A percentile compares a stretch with the other conserved stretches of the same genome.
Evolutionary conservation across 2,329 filamentous ascomycete genomes (phyloP).

Genomic region (Aspergillus sp.): DNA sequence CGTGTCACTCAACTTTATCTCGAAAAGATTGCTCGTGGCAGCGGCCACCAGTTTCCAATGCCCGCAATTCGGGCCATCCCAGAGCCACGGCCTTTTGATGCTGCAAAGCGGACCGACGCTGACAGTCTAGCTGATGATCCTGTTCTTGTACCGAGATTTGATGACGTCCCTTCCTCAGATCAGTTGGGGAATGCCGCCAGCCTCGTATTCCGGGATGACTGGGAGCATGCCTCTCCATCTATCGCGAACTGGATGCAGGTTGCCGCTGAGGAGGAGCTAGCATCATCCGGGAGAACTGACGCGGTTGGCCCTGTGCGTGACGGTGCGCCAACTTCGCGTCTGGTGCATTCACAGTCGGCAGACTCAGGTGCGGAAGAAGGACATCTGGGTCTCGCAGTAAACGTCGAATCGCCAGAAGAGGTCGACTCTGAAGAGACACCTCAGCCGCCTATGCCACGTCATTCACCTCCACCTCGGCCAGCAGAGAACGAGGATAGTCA

Average conservation of each 20-base stretch:
- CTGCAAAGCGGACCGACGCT: constrained; percentile 9
- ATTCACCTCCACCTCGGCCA: constrained; percentile 5
- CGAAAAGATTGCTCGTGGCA: constrained; percentile 36
- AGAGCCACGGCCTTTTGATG: constrained; percentile 11
- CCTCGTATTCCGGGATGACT: constrained; percentile 37
- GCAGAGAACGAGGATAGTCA: constrained; percentile 7
- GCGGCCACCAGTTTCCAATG: constrained; percentile 15
- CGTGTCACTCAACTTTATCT: constrained; percentile 48
- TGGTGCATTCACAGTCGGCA: constrained; percentile 9
- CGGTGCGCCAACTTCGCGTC: constrained; percentile 17
- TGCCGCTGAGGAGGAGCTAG: constrained; percentile 29
- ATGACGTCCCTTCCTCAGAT: constrained; percentile 18
- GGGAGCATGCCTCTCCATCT: constrained; percentile 41
- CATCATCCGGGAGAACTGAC: constrained; percentile 27
- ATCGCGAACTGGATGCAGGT: constrained; percentile 42
- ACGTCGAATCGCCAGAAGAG: constrained; percentile 25
- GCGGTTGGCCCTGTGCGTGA: constrained; percentile 8
- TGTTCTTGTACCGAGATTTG: constrained; percentile 23
- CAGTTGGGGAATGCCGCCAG: constrained; percentile 30
- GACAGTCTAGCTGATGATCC: constrained; percentile 28
- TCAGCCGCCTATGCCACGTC: constrained; percentile 28
- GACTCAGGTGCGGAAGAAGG: constrained; percentile 20
- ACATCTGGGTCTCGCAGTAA: constrained; percentile 38
- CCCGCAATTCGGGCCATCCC: constrained; percentile 14
- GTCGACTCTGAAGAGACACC: constrained; percentile 12